Conservation (phyloP, 106 monocot genomes). For the Dendrobium catenatum region DNA sequence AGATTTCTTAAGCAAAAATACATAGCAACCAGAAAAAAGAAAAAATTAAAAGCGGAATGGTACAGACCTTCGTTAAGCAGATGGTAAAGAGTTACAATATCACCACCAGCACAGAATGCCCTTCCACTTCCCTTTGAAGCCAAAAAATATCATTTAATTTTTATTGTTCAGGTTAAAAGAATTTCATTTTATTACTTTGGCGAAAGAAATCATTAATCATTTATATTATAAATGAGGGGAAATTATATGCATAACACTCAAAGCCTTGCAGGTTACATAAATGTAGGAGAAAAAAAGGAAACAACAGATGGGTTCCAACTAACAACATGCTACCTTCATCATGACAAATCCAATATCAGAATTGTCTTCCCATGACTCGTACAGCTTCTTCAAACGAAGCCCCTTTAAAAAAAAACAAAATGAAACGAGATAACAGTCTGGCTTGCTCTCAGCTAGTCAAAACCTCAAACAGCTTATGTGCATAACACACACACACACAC, state of each 20-base stretch:
- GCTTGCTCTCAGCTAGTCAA: not conserved
- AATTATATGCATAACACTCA: too few species aligned
- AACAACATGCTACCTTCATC: constrained; percentile 61
- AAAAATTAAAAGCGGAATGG: not conserved
- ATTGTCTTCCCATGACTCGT: constrained; percentile 95
- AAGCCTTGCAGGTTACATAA: too few species aligned
- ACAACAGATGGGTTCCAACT: not conserved
- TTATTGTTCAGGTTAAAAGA: not conserved
- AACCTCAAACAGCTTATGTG: constrained; percentile 18
- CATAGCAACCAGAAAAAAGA: not conserved
- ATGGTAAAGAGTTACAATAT: constrained; percentile 58
- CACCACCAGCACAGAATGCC: constrained; percentile 95
- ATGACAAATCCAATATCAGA: constrained; percentile 89
- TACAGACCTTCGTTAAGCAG: constrained; percentile 59
- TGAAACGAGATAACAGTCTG: too few species aligned
- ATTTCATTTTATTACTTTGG: not conserved
- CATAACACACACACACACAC: not conserved
- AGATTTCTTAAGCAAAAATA: not conserved
- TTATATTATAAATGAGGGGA: too few species aligned
- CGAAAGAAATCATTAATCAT: not conserved
- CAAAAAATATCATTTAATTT: constrained; percentile 23
- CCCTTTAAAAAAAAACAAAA: constrained; percentile 28
- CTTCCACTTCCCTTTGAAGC: constrained; percentile 83
- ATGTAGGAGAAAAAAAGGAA: not conserved
- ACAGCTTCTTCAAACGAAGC: constrained; percentile 75